Base-by-base conservation (phyloP, 768 basidiomycete species). In the Cyclocybe aegerita region DNA sequence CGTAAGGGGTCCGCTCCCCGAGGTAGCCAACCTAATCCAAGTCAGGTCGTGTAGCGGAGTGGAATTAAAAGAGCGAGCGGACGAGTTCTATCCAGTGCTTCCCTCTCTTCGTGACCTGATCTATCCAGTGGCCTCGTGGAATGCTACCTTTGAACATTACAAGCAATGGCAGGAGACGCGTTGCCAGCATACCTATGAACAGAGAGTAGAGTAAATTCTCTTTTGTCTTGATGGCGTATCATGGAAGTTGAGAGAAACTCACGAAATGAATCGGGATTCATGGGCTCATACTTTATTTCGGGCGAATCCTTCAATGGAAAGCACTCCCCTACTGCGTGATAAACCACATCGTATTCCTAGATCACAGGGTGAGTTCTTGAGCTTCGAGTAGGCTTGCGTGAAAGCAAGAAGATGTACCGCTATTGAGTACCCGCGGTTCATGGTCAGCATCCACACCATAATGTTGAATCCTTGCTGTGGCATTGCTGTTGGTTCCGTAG, bases 51-150 rank as follows among this genome's bases (percentile, higher is more conserved):
- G 50, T 45, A 34, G 58, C 40, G 45, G 16, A 46, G 14, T 49
- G 34, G 40, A 36, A 17, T n/a, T 46, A 16, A 8, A n/a, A 17
- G 46, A 9, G 10, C 9, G 2, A 49, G 5, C 48, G 45, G 47
- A 85, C 85, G 75, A 87, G 87, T 59, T 90, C 88, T 49, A 91
- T 91, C 86, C 87, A 90, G 55, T 86, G 87, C 57, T 90, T 90
- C 39, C 88, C 88, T 37, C 71, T 79, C 1, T 72, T 56, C 0
- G 79, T 85, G 17, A 73, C 67, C 48, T 77, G 77, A 54, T 89
- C 88, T 51, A 77, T 74, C 89, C 89, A 91, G 55, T 85, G 83
- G 9, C 82, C 69, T 14, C 88, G 75, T 1, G 89, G 86, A 67
- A 90, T 86, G 35, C 89, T 82, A 48, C 88, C 76, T 65, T 90